phyloP scores from a whole-genome alignment of 257 asterid species.

The Solanum chiquidenum region DNA sequence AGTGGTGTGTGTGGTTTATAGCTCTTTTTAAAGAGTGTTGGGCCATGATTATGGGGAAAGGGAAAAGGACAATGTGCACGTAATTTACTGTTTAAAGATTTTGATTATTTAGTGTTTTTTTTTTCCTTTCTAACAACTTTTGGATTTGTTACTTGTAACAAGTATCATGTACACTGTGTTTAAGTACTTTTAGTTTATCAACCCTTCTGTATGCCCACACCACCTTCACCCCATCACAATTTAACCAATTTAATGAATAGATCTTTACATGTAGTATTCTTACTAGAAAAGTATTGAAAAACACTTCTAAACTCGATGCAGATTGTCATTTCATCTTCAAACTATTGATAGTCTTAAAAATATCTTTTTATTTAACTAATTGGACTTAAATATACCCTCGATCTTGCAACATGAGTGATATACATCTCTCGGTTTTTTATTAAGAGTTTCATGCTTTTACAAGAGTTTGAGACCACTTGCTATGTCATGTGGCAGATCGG shows the following conservation, averaged over 20 bases:
- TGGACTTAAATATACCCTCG: too few species aligned
- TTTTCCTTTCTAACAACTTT: not conserved
- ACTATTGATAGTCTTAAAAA: not conserved
- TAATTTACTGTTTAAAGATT: conserved; percentile 2
- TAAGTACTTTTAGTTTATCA: not conserved
- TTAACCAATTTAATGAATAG: not conserved
- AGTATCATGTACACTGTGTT: not conserved
- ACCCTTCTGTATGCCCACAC: not conserved
- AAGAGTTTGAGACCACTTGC: not conserved
- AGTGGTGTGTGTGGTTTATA: not conserved
- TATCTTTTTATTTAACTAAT: too few species aligned
- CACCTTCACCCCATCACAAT: not conserved
- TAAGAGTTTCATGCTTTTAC: not conserved
- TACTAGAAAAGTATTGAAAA: not conserved
- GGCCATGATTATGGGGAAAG: not conserved
- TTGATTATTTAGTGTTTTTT: not conserved
- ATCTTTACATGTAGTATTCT: not conserved
- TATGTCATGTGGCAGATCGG: too few species aligned
- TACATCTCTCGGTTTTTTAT: too few species aligned
- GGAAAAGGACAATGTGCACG: conserved; percentile 12
- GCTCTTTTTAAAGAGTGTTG: conserved; percentile 27
- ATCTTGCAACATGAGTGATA: too few species aligned
- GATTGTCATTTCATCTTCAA: too few species aligned
- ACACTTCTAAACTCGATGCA: too few species aligned
- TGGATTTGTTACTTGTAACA: conserved; percentile 4